A percentile compares a stretch with the other conserved stretches of the same genome.
Evolutionary conservation across 75 land plant genomes (phyloP).

Genomic region (Azolla pinnata): DNA sequence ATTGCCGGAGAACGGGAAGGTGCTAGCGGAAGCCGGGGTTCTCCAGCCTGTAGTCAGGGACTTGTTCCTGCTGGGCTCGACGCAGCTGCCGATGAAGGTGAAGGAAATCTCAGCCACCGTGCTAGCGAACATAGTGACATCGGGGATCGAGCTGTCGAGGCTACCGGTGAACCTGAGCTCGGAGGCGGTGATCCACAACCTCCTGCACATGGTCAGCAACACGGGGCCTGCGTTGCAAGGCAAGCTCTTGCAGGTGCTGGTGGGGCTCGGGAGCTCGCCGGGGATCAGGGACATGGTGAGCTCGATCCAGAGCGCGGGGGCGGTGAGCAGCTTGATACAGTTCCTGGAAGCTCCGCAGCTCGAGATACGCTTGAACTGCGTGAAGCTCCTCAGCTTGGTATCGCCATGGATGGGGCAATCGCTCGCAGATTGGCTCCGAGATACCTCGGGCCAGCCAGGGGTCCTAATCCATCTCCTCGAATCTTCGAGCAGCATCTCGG

Average conservation of each 20-base stretch:
- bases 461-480: conserved; percentile 34
- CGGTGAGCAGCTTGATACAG: conserved; percentile 35
- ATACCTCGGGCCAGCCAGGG: conserved; percentile 56
- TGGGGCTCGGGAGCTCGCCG: conserved; percentile 29
- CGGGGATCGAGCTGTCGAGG: conserved; percentile 27
- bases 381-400: conserved; percentile 36
- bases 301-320: conserved; percentile 41
- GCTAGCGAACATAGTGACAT: conserved; percentile 49
- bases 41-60: conserved; percentile 47
- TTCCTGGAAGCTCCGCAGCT: conserved; percentile 42
- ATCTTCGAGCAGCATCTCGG: conserved; percentile 24
- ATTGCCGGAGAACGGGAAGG: conserved; percentile 26
- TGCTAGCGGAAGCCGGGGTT: conserved; percentile 46
- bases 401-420: conserved; percentile 48
- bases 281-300: conserved; percentile 21
- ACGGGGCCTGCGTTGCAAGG: conserved; percentile 36
- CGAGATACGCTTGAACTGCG: conserved; percentile 37
- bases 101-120: conserved; percentile 42
- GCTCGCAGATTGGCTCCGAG: conserved; percentile 50
- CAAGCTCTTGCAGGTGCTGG: conserved; percentile 28
- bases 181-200: conserved; percentile 39
- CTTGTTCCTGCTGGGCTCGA: conserved; percentile 31
- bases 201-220: conserved; percentile 38
- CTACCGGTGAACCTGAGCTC: conserved; percentile 41
- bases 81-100: conserved; percentile 33